Evolutionary conservation across 1,139 yeast species (phyloP).

Genomic region (Spencermartinsiella ligniputridi): DNA sequence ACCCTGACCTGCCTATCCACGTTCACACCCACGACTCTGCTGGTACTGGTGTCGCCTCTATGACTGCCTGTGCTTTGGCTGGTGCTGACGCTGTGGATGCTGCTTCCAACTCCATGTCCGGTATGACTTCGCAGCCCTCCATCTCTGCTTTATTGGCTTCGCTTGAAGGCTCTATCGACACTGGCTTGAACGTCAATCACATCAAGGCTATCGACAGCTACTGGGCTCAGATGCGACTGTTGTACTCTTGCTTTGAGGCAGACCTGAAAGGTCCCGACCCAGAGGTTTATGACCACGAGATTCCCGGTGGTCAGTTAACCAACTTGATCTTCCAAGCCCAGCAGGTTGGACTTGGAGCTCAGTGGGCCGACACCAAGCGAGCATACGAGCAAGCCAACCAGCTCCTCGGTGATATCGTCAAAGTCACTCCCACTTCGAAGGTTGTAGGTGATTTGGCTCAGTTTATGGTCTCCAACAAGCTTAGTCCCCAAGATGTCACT

Average conservation of each 20-base stretch:
- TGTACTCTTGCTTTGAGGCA: conserved; percentile 96
- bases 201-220: conserved; percentile 84
- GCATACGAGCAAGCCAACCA: conserved; percentile 88
- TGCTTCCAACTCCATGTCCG: conserved; percentile 96
- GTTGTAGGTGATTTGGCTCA: conserved; percentile 99
- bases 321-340: conserved; percentile 97
- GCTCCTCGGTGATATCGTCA: conserved; percentile 91
- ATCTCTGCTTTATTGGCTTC: conserved; percentile 90
- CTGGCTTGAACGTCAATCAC: conserved; percentile 62
- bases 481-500: conserved; percentile 76
- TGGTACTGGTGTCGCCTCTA: conserved; percentile 97
- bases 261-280: conserved; percentile 99
- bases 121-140: conserved; percentile 98
- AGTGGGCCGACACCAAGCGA: conserved; percentile 93
- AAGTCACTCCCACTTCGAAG: conserved; percentile 98
- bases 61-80: conserved; percentile 89
- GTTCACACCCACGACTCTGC: conserved; percentile 99
- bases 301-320: conserved; percentile 99
- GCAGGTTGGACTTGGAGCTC: conserved; percentile 94
- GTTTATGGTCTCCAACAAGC: conserved; percentile 94
- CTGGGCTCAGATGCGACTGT: conserved; percentile 98
- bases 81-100: conserved; percentile 99
- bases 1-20: conserved; percentile 93
- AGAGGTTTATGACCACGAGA: conserved; percentile 95
- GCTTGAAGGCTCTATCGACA: conserved; percentile 76